Conservation (phyloP, 306 rosid species). For the Fagus sylvatica region DNA sequence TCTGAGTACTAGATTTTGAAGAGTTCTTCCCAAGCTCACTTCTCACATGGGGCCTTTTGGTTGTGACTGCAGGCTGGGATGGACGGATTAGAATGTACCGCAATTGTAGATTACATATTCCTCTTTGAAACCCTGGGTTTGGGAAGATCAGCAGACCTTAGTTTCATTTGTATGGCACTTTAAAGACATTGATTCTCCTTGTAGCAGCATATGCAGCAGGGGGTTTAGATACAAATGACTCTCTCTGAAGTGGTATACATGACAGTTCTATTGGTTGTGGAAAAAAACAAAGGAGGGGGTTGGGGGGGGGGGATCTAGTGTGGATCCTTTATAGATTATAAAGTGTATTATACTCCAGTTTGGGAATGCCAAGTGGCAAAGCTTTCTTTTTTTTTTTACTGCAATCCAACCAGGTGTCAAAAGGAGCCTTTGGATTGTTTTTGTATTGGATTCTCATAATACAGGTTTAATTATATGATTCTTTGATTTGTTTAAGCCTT, state of each 20-base stretch:
- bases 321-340: slow-evolving; percentile 24
- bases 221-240: slow-evolving; percentile 19
- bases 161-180: slow-evolving; percentile 20
- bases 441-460: slow-evolving; percentile 34
- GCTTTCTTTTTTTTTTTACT: slow-evolving; percentile 10
- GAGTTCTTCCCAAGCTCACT: slow-evolving; percentile 62
- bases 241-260: slow-evolving; percentile 4
- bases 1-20: slow-evolving; percentile 66
- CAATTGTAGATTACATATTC: slow-evolving; percentile 61
- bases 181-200: slow-evolving; percentile 14
- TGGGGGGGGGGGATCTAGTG: background rate
- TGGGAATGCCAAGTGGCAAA: slow-evolving; percentile 10
- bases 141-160: background rate
- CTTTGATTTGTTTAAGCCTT: slow-evolving; percentile 52
- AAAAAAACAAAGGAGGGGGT: background rate
- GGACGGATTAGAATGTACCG: slow-evolving; percentile 64
- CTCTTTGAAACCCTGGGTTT: slow-evolving; percentile 30
- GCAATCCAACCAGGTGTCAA: slow-evolving; percentile 21
- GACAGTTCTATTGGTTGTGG: background rate
- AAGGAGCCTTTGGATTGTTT: slow-evolving; percentile 26
- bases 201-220: slow-evolving; percentile 15
- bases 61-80: slow-evolving; percentile 75
- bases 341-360: slow-evolving; percentile 29
- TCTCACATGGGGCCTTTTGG: slow-evolving; percentile 47
- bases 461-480: slow-evolving; percentile 53